phyloP scores from a whole-genome alignment of 257 asterid species.

The Solanum lycopersicoides region DNA sequence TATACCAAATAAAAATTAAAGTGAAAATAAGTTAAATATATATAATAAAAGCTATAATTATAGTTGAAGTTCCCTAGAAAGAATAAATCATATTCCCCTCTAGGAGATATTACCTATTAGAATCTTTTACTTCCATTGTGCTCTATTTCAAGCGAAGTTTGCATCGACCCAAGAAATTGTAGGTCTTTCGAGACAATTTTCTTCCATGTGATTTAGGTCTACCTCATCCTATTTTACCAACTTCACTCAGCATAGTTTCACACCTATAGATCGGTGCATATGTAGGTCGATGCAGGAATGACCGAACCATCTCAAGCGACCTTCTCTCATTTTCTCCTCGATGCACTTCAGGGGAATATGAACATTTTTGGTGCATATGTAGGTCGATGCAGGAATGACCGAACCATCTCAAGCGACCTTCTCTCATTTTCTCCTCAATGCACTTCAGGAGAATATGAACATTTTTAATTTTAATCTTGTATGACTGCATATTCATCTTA shows the following conservation, averaged over 20 bases:
- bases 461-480: neutral
- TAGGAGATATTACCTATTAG: neutral
- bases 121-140: neutral
- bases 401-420: neutral
- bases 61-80: neutral
- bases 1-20: neutral
- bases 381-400: neutral
- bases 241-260: neutral
- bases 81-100: neutral
- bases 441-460: neutral
- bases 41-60: neutral
- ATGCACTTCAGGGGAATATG: neutral
- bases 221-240: neutral
- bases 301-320: neutral
- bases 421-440: neutral
- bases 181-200: neutral
- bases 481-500: neutral
- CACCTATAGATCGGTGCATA: neutral
- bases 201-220: neutral
- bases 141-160: neutral
- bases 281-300: neutral
- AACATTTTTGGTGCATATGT: neutral
- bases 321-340: neutral
- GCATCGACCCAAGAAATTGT: neutral
- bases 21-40: neutral